Conservation (phyloP, 2,329 filamentous ascomycete genomes). For the Sporothrix mexicana region DNA sequence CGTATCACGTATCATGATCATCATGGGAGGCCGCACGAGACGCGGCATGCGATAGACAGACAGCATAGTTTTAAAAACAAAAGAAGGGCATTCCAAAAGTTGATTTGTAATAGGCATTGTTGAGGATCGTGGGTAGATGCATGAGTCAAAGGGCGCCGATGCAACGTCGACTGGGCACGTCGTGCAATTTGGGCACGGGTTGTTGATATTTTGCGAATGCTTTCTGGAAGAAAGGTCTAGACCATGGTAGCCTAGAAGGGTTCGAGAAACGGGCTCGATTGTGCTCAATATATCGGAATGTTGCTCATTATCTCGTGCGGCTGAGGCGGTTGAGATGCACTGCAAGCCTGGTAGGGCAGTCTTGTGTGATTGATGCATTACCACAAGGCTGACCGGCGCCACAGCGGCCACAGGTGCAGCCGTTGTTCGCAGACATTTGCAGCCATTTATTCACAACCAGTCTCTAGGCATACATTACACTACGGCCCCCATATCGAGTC, state of each 20-base stretch:
- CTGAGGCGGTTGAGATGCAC: neutral
- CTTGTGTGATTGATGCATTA: neutral
- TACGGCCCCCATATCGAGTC: neutral
- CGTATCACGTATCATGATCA: neutral
- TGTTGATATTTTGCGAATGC: neutral
- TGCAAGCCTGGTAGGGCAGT: neutral
- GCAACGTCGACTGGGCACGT: neutral
- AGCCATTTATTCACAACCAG: too few species aligned
- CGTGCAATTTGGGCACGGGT: too few species aligned
- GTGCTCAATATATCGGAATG: neutral
- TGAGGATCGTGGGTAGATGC: too few species aligned
- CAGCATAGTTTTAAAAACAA: neutral
- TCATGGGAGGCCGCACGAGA: neutral
- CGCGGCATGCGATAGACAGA: too few species aligned
- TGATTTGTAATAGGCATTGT: too few species aligned
- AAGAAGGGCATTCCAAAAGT: neutral
- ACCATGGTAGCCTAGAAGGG: neutral
- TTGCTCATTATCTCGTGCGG: neutral
- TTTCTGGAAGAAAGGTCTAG: neutral
- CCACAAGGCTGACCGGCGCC: slow-evolving; percentile 3
- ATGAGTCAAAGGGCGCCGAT: neutral
- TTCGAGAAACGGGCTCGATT: neutral
- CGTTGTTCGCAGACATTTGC: too few species aligned
- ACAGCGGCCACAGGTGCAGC: too few species aligned
- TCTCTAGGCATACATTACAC: too few species aligned